Conservation (phyloP, 2,329 filamentous ascomycete species). For the Pyrenochaeta sp. region DNA sequence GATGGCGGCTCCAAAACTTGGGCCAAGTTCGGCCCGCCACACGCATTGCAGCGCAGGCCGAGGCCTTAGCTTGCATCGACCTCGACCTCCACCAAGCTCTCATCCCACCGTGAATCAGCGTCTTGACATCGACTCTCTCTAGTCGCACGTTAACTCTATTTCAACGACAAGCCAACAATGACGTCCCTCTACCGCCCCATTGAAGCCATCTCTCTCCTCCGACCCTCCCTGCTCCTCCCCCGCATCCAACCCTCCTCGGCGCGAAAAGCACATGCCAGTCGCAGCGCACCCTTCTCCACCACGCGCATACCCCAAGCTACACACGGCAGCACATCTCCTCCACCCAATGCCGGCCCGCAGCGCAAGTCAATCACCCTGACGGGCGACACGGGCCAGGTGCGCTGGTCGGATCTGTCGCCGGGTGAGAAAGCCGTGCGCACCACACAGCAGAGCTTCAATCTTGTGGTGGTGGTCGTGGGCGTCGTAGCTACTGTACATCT, state of each 20-base stretch:
- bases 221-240: constrained; percentile 30
- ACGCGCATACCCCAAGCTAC: constrained; percentile 33
- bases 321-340: constrained; percentile 33
- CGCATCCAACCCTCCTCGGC: constrained; percentile 23
- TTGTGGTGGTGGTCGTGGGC: constrained; percentile 77
- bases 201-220: constrained; percentile 40
- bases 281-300: constrained; percentile 38
- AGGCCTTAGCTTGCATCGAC: constrained; percentile 20
- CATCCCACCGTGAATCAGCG: too few relatives aligned
- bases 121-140: too few relatives aligned
- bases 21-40: constrained; percentile 24
- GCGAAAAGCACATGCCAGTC: constrained; percentile 11
- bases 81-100: constrained; percentile 12
- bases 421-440: constrained; percentile 83
- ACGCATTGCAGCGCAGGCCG: constrained; percentile 19
- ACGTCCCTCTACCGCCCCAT: constrained; percentile 37
- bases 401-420: constrained; percentile 78
- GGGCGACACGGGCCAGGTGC: constrained; percentile 83
- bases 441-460: constrained; percentile 90
- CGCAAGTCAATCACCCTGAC: constrained; percentile 80
- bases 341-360: constrained; percentile 53
- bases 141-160: too few relatives aligned
- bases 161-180: constrained; percentile 30
- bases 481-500: constrained; percentile 74
- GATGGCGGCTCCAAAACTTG: constrained; percentile 31